A percentile compares a stretch with the other conserved stretches of the same genome.
phyloP scores from a whole-genome alignment of 2,329 filamentous ascomycete species.

The Aspergillus sp. region DNA sequence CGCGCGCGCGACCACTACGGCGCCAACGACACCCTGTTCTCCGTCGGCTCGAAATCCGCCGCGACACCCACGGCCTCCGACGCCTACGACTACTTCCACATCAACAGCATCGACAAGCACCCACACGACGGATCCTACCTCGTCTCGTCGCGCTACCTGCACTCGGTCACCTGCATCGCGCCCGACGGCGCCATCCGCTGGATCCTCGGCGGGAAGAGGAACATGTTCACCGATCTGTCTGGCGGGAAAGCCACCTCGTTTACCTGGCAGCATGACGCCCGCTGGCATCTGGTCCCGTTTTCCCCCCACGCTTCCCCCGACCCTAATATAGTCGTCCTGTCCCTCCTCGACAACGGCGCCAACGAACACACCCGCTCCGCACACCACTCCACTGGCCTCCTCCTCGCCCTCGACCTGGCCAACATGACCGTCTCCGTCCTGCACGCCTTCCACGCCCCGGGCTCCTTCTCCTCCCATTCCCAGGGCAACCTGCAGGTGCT shows the following conservation, averaged over 20 bases:
- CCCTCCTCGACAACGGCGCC: constrained; percentile 19
- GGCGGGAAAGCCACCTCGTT: constrained; percentile 14
- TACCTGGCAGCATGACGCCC: constrained; percentile 22
- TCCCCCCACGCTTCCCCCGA: too few relatives aligned
- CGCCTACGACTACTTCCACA: constrained; percentile 46
- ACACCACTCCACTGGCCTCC: constrained; percentile 12
- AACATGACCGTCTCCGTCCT: constrained; percentile 35
- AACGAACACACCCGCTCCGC: constrained; percentile 8
- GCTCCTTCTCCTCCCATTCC: constrained; percentile 6
- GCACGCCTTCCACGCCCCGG: constrained; percentile 13
- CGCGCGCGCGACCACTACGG: constrained; percentile 34
- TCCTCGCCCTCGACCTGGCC: constrained; percentile 34
- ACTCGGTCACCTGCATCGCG: constrained; percentile 23
- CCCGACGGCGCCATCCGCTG: constrained; percentile 15
- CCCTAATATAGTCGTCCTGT: constrained; percentile 15
- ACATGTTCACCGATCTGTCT: constrained; percentile 18
- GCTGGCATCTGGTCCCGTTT: constrained; percentile 16
- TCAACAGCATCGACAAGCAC: constrained; percentile 46
- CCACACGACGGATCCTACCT: constrained; percentile 33
- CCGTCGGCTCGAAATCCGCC: constrained; percentile 8
- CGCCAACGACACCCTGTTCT: constrained; percentile 12
- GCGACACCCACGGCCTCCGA: constrained; percentile 24
- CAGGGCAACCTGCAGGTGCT: constrained; percentile 11
- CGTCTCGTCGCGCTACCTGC: constrained; percentile 32
- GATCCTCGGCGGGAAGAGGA: constrained; percentile 20